Evolutionary conservation across 805 yeast species (phyloP).

Genomic region (Kazachstania psychrophila): DNA sequence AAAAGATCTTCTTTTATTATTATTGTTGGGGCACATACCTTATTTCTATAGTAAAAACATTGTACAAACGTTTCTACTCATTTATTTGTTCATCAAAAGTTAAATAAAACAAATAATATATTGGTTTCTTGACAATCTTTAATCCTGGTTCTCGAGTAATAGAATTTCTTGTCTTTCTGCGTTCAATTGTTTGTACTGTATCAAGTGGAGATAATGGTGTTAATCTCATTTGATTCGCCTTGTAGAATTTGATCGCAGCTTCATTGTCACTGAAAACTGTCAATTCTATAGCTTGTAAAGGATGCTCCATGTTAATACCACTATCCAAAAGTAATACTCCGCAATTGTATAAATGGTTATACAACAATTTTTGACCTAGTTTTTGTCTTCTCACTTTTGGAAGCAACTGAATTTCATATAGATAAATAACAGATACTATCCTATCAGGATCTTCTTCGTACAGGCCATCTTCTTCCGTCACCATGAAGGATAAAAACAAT

Average conservation of each 20-base stretch:
- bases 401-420: conserved; percentile 26
- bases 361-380: conserved; percentile 16
- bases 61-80: too few relatives aligned
- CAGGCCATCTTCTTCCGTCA: conserved; percentile 21
- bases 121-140: conserved; percentile 4
- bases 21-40: background rate
- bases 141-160: background rate
- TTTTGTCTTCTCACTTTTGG: conserved; percentile 11
- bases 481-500: conserved; percentile 21
- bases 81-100: too few relatives aligned
- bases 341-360: conserved; percentile 1
- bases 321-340: too few relatives aligned
- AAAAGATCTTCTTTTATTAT: conserved; percentile 2
- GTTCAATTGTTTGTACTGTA: conserved; percentile 1
- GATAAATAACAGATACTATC: conserved; percentile 17
- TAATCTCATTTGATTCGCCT: conserved; percentile 12
- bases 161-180: conserved; percentile 4
- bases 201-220: conserved; percentile 21
- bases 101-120: conserved; percentile 7
- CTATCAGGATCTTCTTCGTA: conserved; percentile 2
- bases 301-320: background rate
- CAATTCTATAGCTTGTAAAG: conserved; percentile 17
- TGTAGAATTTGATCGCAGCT: conserved; percentile 19
- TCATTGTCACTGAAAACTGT: conserved; percentile 26
- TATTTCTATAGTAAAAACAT: too few relatives aligned